Evolutionary conservation across 2,329 filamentous ascomycete genomes (phyloP).

Genomic region (Apiospora hydei): DNA sequence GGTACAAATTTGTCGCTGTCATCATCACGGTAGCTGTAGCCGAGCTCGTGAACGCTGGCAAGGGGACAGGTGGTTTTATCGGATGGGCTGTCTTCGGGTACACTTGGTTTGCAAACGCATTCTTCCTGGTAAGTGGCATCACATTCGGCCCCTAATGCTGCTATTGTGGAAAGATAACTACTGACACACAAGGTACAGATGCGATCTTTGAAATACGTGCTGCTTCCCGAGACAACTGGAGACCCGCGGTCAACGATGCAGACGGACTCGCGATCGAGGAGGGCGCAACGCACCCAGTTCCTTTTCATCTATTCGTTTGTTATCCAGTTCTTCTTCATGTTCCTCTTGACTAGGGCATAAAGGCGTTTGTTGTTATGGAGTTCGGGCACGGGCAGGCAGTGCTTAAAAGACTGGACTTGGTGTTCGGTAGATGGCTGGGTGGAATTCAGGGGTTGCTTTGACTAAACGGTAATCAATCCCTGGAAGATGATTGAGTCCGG

Average conservation of each 20-base stretch:
- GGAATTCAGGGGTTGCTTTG: neutral
- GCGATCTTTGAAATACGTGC: slow-evolving; percentile 92
- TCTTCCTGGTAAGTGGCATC: slow-evolving; percentile 79
- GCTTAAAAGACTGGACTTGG: slow-evolving; percentile 19
- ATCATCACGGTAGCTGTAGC: slow-evolving; percentile 86
- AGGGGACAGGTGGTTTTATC: slow-evolving; percentile 85
- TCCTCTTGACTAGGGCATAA: slow-evolving; percentile 62
- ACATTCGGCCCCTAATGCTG: neutral
- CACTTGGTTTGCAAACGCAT: slow-evolving; percentile 91
- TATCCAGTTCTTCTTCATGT: slow-evolving; percentile 95
- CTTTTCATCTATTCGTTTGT: slow-evolving; percentile 94
- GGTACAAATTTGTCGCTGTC: slow-evolving; percentile 98
- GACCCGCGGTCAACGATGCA: slow-evolving; percentile 71
- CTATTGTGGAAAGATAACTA: neutral
- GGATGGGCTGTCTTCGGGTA: slow-evolving; percentile 91
- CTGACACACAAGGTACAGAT: slow-evolving; percentile 61
- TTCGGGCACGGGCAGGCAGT: slow-evolving; percentile 1
- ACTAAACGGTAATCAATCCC: neutral
- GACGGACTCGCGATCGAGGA: slow-evolving; percentile 81
- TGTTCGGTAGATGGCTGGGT: slow-evolving; percentile 17
- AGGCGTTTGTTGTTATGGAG: slow-evolving; percentile 14
- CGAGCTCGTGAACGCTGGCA: slow-evolving; percentile 78
- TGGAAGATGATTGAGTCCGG: neutral
- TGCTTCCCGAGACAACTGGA: slow-evolving; percentile 81
- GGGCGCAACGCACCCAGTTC: slow-evolving; percentile 88